phyloP scores from a whole-genome alignment of 306 rosid species.

The Cajanus cajan region DNA sequence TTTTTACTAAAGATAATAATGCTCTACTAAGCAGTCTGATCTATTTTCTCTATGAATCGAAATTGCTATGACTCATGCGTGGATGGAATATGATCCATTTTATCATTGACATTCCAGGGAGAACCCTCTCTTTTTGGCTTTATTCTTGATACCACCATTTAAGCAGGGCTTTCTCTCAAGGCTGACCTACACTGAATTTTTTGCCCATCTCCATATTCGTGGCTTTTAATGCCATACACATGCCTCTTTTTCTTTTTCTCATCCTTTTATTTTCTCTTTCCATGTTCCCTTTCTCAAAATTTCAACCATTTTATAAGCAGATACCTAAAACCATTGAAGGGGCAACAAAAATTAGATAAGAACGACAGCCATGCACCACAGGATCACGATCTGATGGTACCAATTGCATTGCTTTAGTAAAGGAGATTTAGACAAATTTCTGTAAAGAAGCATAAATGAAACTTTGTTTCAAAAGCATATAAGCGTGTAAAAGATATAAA shows the following conservation, averaged over 20 bases:
- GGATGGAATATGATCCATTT: conserved; percentile 41
- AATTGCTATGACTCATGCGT: not conserved
- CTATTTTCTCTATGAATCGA: conserved; percentile 4
- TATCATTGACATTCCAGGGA: conserved; percentile 50
- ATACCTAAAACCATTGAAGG: conserved; percentile 46
- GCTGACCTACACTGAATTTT: conserved; percentile 47
- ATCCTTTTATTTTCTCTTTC: conserved; percentile 42
- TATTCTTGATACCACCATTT: conserved; percentile 48
- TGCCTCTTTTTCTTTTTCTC: conserved; percentile 48
- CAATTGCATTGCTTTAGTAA: conserved; percentile 43
- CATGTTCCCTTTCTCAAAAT: conserved; percentile 43
- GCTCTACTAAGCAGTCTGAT: not conserved
- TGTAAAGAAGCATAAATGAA: conserved; percentile 49
- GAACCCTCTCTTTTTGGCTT: conserved; percentile 43
- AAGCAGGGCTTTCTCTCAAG: conserved; percentile 45
- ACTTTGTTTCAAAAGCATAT: conserved; percentile 57
- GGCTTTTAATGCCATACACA: conserved; percentile 50
- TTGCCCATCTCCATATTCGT: conserved; percentile 41
- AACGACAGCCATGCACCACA: conserved; percentile 23
- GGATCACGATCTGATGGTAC: conserved; percentile 47
- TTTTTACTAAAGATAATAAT: not conserved
- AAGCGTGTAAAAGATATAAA: conserved; percentile 48
- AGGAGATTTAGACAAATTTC: conserved; percentile 48
- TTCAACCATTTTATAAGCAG: conserved; percentile 44
- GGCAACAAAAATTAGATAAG: conserved; percentile 33